phyloP scores from a whole-genome alignment of 768 basidiomycete species.

The Boletus pseudo-olivaceus region DNA sequence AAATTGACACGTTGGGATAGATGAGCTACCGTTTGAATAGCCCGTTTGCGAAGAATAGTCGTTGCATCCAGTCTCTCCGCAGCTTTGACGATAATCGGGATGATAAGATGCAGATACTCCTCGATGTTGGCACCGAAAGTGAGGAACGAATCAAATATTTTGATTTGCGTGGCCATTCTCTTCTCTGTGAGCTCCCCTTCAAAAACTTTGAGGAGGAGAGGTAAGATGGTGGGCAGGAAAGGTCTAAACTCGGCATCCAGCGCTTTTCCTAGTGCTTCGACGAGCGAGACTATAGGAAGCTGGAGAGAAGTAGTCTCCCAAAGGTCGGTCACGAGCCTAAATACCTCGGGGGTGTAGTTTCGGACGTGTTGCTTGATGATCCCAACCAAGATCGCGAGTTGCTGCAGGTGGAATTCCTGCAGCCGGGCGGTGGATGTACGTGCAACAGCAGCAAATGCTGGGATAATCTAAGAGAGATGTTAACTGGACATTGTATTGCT shows the following conservation, averaged over 20 bases:
- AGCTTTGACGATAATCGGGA: conserved; percentile 89
- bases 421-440: conserved; percentile 74
- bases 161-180: conserved; percentile 72
- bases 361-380: conserved; percentile 98
- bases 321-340: conserved; percentile 80
- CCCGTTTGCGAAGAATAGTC: conserved; percentile 74
- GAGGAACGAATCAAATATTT: conserved; percentile 91
- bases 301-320: conserved; percentile 87
- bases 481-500: conserved; percentile 5
- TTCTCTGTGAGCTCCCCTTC: conserved; percentile 86
- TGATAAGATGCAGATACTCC: conserved; percentile 94
- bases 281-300: conserved; percentile 85
- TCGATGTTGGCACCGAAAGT: conserved; percentile 97
- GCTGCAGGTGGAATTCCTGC: conserved; percentile 93
- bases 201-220: conserved; percentile 85
- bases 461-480: conserved; percentile 65
- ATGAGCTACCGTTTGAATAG: conserved; percentile 88
- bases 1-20: conserved; percentile 93
- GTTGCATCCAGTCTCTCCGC: conserved; percentile 81
- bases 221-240: conserved; percentile 86
- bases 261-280: conserved; percentile 90
- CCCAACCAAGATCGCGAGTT: conserved; percentile 89
- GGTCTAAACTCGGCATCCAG: conserved; percentile 97
- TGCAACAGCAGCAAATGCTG: conserved; percentile 89
- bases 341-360: conserved; percentile 83